Percentiles rank a stretch among this genome's conserved stretches.
Evolutionary conservation across 176 grass and related monocot species (phyloP).

Genomic region (Lolium multiflorum): DNA sequence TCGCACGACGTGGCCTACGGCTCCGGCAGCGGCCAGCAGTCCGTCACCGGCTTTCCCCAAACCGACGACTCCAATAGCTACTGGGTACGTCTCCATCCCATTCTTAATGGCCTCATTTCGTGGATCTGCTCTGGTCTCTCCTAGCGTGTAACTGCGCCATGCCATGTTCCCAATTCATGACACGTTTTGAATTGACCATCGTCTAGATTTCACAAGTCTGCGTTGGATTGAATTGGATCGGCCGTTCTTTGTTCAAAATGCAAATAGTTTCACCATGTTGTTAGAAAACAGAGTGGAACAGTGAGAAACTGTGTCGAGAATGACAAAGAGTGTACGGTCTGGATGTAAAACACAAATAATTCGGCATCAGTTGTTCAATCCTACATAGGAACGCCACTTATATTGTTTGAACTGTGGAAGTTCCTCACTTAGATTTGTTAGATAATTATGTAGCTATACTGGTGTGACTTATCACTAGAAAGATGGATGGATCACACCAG

Average conservation of each 20-base stretch:
- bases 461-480: not conserved
- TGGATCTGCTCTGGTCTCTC: not conserved
- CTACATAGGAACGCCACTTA: too few species aligned
- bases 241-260: not conserved
- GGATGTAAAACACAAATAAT: not conserved
- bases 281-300: not conserved
- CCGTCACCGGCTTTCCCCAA: constrained; percentile 73
- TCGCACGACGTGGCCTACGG: constrained; percentile 87
- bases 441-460: not conserved
- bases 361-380: not conserved
- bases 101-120: not conserved
- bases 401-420: too few species aligned
- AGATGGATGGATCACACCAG: not conserved
- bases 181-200: not conserved
- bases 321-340: not conserved
- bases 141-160: not conserved
- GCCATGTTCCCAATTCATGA: not conserved
- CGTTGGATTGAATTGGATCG: not conserved
- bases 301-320: not conserved
- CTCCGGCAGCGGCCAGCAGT: constrained; percentile 83
- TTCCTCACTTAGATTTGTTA: not conserved
- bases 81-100: constrained; percentile 53
- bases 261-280: not conserved
- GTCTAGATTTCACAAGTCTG: constrained; percentile 5
- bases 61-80: constrained; percentile 83